phyloP scores from a whole-genome alignment of 176 grass and related monocot species.

The Metroxylon sagu region DNA sequence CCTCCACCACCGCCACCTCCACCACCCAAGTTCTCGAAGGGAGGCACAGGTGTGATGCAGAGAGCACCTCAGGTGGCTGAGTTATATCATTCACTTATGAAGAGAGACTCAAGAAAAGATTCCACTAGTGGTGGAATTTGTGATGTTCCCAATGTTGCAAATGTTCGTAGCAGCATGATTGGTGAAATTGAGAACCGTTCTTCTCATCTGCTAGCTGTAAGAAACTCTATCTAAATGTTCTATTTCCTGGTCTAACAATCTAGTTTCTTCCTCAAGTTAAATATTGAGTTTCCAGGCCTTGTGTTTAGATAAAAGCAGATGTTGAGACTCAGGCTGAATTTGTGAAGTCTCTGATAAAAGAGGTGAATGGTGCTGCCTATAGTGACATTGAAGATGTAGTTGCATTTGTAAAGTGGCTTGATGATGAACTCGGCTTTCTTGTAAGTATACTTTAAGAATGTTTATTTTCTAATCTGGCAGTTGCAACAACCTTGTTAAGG shows the following conservation, averaged over 20 bases:
- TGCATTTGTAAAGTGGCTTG: slow-evolving; percentile 98
- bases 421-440: slow-evolving; percentile 95
- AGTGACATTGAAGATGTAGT: slow-evolving; percentile 95
- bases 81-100: slow-evolving; percentile 98
- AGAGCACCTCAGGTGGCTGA: slow-evolving; percentile 95
- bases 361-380: slow-evolving; percentile 89
- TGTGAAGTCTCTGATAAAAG: slow-evolving; percentile 95
- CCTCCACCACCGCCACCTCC: slow-evolving; percentile 70
- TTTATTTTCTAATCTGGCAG: background rate
- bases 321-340: slow-evolving; percentile 98
- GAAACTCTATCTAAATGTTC: slow-evolving; percentile 12
- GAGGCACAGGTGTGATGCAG: slow-evolving; percentile 70
- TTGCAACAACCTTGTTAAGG: background rate
- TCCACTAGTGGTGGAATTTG: slow-evolving; percentile 58
- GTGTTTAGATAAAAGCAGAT: slow-evolving; percentile 82
- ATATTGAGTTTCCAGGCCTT: slow-evolving; percentile 7
- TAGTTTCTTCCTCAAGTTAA: background rate
- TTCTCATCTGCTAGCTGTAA: slow-evolving; percentile 87
- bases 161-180: slow-evolving; percentile 94
- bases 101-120: slow-evolving; percentile 88
- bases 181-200: slow-evolving; percentile 99
- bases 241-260: background rate
- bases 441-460: slow-evolving; percentile 31
- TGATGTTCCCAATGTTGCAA: slow-evolving; percentile 57
- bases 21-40: slow-evolving; percentile 59